These are phyloP conservation scores for Komagataella pseudopastoris DNA, from an alignment of 805 yeast genomes.

Conservation along the genomic window DNA sequence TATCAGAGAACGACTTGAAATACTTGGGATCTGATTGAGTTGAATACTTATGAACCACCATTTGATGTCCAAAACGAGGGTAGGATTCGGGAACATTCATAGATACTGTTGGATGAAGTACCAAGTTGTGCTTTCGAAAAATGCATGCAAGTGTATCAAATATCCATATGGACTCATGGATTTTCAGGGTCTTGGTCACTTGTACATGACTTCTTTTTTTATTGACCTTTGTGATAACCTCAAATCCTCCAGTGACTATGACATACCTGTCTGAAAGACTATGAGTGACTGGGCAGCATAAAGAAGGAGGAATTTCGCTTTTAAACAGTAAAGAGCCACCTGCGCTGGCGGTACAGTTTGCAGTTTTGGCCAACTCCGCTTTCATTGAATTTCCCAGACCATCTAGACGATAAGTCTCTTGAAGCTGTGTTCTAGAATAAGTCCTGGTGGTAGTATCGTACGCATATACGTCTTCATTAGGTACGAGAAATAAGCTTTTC, in stretches of 20 bases:
- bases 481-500: conserved; percentile 25
- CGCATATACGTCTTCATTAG: conserved; percentile 22
- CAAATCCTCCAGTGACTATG: background rate
- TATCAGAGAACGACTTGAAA: background rate
- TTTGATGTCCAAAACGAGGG: conserved; percentile 18
- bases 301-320: background rate
- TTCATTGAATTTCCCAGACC: background rate
- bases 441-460: conserved; percentile 26
- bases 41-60: conserved; percentile 3
- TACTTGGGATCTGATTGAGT: background rate
- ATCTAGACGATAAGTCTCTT: background rate
- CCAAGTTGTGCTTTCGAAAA: conserved; percentile 6
- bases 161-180: background rate
- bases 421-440: conserved; percentile 6
- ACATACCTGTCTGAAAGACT: background rate
- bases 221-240: background rate
- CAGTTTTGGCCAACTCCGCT: background rate
- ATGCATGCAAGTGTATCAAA: conserved; percentile 13
- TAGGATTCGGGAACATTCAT: conserved; percentile 13
- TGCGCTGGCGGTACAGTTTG: background rate
- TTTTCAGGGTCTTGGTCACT: background rate
- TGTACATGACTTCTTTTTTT: background rate
- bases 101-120: conserved; percentile 16
- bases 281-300: background rate
- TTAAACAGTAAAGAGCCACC: background rate